Conservation (phyloP, 192 early-diverging fungal species). For the Rhizoclosmatium globosum region DNA sequence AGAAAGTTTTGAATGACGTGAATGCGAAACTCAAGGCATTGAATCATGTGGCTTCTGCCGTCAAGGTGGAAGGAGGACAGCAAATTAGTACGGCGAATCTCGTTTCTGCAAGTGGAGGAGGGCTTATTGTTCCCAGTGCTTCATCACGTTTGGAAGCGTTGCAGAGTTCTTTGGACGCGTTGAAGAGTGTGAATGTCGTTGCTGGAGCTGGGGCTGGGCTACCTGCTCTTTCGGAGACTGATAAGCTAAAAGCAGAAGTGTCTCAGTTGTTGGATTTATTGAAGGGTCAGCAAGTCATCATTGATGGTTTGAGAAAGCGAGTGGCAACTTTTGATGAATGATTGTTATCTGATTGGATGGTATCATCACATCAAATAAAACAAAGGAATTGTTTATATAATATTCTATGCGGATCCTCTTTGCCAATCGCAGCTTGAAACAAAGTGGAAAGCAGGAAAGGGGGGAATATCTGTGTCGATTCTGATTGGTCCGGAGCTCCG, state of each 20-base stretch:
- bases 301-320: neutral
- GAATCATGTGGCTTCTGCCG: neutral
- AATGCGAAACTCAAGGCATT: neutral
- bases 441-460: too few relatives aligned
- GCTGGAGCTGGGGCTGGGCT: neutral
- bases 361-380: neutral
- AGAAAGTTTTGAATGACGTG: slow-evolving; percentile 19
- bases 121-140: neutral
- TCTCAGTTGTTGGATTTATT: slow-evolving; percentile 1
- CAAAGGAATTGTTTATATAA: too few relatives aligned
- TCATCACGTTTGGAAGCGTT: neutral
- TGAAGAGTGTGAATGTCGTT: neutral
- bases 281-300: slow-evolving; percentile 8
- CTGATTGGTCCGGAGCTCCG: too few relatives aligned
- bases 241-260: slow-evolving; percentile 1
- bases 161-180: neutral
- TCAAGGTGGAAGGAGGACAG: neutral
- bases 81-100: neutral
- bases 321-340: neutral
- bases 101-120: neutral
- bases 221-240: neutral
- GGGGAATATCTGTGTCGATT: too few relatives aligned
- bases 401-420: too few relatives aligned
- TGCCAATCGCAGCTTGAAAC: too few relatives aligned
- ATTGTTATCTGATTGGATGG: neutral